These are phyloP conservation scores for Oryza nivara DNA, from an alignment of 176 grass and related monocot species.

Conservation along the genomic window DNA sequence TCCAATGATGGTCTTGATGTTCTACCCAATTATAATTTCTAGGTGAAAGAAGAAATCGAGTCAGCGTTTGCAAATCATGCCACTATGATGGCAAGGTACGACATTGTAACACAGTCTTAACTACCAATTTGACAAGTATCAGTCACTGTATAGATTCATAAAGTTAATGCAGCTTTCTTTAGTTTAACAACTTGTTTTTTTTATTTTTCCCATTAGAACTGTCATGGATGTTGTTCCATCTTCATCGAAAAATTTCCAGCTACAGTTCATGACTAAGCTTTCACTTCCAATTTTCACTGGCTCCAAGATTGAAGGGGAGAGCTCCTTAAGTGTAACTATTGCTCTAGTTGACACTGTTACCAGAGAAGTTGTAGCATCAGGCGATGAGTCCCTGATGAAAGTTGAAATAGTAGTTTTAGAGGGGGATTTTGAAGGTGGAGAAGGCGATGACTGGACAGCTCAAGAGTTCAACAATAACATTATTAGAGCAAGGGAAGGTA, in stretches of 20 bases:
- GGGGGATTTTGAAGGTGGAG: slow-evolving; percentile 83
- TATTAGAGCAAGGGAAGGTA: slow-evolving; percentile 91
- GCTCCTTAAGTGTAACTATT: slow-evolving; percentile 56
- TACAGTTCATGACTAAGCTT: slow-evolving; percentile 80
- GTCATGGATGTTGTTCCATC: slow-evolving; percentile 51
- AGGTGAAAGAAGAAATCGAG: slow-evolving; percentile 99
- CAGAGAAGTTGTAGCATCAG: slow-evolving; percentile 48
- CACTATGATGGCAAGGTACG: slow-evolving; percentile 62
- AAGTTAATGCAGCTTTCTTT: slow-evolving; percentile 27
- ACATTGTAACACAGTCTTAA: slow-evolving; percentile 3
- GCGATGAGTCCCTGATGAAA: slow-evolving; percentile 59
- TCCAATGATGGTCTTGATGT: neutral
- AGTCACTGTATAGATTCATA: neutral
- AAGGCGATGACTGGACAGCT: slow-evolving; percentile 67
- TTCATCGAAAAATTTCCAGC: slow-evolving; percentile 59
- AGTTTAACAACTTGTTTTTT: slow-evolving; percentile 13
- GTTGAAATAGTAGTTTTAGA: slow-evolving; percentile 92
- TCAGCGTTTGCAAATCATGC: slow-evolving; percentile 74
- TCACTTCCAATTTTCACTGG: slow-evolving; percentile 98
- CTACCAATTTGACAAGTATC: slow-evolving; percentile 2
- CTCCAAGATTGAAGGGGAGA: slow-evolving; percentile 81
- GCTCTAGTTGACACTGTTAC: slow-evolving; percentile 67
- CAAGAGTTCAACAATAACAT: slow-evolving; percentile 89
- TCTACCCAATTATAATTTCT: slow-evolving; percentile 43
- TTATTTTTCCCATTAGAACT: slow-evolving; percentile 54